Conservation (phyloP, 768 basidiomycete species). For the Astraeus odoratus region DNA sequence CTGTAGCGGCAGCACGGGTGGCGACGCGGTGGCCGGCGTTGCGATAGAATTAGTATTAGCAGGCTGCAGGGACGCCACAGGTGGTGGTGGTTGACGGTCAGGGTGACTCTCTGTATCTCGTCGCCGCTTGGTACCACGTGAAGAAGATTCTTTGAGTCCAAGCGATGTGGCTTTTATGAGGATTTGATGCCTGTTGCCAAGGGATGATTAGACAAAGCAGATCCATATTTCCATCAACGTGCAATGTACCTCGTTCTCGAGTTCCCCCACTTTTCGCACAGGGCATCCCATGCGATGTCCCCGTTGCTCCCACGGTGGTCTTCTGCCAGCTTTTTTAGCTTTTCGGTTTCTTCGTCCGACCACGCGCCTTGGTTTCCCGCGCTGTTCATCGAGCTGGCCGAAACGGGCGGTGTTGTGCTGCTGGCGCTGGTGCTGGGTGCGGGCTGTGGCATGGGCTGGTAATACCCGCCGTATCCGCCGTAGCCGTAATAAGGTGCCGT, state of each 20-base stretch:
- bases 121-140: conserved; percentile 54
- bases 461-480: conserved; percentile 30
- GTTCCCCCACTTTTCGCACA: conserved; percentile 67
- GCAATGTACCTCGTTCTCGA: conserved; percentile 58
- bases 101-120: conserved; percentile 37
- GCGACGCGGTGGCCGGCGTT: conserved; percentile 18
- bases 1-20: conserved; percentile 28
- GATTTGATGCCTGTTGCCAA: conserved; percentile 61
- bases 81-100: conserved; percentile 18
- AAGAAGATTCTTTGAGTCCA: conserved; percentile 71
- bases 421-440: conserved; percentile 19
- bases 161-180: conserved; percentile 75
- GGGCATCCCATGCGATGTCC: conserved; percentile 73
- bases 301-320: conserved; percentile 45
- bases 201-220: conserved; percentile 1
- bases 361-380: conserved; percentile 63
- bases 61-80: conserved; percentile 15
- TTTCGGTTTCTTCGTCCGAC: conserved; percentile 72
- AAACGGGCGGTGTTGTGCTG: conserved; percentile 20
- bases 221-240: background rate
- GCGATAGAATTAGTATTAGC: conserved; percentile 13
- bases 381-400: conserved; percentile 15
- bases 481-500: conserved; percentile 61
- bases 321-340: conserved; percentile 61
- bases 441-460: conserved; percentile 21